Percentiles rank a stretch among this genome's conserved stretches.
These are phyloP conservation scores for Ophiostoma pallidulum DNA, from an alignment of 2,329 filamentous ascomycete genomes.

Conservation along the genomic window DNA sequence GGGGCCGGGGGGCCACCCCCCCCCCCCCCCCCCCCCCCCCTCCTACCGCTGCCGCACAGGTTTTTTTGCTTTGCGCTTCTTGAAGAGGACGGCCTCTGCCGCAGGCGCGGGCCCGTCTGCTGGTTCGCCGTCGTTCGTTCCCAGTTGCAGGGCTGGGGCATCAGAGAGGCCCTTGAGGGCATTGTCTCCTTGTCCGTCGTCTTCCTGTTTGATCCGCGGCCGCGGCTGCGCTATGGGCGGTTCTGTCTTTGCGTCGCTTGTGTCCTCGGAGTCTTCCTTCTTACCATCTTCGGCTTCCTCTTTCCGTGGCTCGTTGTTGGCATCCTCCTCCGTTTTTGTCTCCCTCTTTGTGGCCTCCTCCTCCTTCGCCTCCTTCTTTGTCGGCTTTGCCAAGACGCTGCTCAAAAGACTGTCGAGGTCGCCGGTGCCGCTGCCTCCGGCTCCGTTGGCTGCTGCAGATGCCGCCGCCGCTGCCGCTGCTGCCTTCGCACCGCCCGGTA, in stretches of 20 bases:
- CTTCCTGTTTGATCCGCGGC: background rate
- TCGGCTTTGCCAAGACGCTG: slow-evolving; percentile 24
- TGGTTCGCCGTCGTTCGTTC: background rate
- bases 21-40: too few relatives aligned
- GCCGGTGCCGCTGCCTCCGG: too few relatives aligned
- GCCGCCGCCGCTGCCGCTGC: slow-evolving; percentile 24
- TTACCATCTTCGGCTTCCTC: background rate
- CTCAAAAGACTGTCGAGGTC: slow-evolving; percentile 55
- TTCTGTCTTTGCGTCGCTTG: background rate
- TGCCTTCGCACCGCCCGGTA: slow-evolving; percentile 25
- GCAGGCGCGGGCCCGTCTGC: slow-evolving; percentile 5
- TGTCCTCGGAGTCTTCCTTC: background rate
- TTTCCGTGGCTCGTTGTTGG: slow-evolving; percentile 8
- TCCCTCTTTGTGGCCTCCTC: slow-evolving; percentile 21
- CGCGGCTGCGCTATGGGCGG: too few relatives aligned
- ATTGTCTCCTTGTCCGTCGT: background rate
- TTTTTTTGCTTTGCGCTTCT: slow-evolving; percentile 68
- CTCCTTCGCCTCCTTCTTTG: slow-evolving; percentile 21
- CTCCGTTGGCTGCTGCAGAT: too few relatives aligned
- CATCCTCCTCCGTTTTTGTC: slow-evolving; percentile 20
- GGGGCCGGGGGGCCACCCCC: too few relatives aligned
- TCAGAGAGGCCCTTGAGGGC: background rate
- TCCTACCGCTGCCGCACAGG: slow-evolving; percentile 47
- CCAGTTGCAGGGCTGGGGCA: background rate
- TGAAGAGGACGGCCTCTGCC: slow-evolving; percentile 52